phyloP scores from a whole-genome alignment of 129 eudicot genomes.

The Pulicaria dysenterica region DNA sequence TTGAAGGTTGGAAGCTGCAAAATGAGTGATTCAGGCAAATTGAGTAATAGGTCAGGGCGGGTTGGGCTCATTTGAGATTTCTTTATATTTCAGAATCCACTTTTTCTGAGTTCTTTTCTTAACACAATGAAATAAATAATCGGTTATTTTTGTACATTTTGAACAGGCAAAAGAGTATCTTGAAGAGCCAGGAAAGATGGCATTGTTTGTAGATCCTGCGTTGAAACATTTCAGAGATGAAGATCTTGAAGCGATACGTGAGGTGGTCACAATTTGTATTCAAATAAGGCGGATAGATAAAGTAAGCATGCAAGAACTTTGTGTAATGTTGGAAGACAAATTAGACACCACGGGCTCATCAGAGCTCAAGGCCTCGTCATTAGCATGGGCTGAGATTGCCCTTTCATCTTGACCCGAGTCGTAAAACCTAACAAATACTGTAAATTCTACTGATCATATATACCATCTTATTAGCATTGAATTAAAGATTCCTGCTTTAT shows the following conservation, averaged over 20 bases:
- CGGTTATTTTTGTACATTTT: background rate
- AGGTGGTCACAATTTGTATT: conserved; percentile 60
- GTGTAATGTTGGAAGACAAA: conserved; percentile 63
- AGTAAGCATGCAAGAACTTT: conserved; percentile 60
- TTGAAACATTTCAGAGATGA: conserved; percentile 65
- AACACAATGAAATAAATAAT: background rate
- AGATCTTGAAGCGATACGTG: conserved; percentile 68
- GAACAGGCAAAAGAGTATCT: conserved; percentile 77
- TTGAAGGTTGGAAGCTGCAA: no score
- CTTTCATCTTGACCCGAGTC: conserved; percentile 58
- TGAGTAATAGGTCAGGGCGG: no score
- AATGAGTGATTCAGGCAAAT: no score
- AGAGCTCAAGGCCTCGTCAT: conserved; percentile 74
- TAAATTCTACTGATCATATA: conserved; percentile 46
- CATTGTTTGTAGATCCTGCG: conserved; percentile 66
- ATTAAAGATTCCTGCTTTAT: conserved; percentile 6
- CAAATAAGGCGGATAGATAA: conserved; percentile 38
- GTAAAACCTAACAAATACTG: conserved; percentile 47
- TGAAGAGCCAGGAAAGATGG: conserved; percentile 55
- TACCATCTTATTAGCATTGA: conserved; percentile 20
- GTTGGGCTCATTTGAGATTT: background rate
- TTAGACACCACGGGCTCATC: conserved; percentile 65
- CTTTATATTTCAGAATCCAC: background rate
- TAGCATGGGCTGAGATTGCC: conserved; percentile 95
- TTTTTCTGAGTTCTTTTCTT: background rate